Evolutionary conservation across 805 yeast species (phyloP), one percentile per base, ranked within the genome.

Genomic region (Peterozyma toletana): DNA sequence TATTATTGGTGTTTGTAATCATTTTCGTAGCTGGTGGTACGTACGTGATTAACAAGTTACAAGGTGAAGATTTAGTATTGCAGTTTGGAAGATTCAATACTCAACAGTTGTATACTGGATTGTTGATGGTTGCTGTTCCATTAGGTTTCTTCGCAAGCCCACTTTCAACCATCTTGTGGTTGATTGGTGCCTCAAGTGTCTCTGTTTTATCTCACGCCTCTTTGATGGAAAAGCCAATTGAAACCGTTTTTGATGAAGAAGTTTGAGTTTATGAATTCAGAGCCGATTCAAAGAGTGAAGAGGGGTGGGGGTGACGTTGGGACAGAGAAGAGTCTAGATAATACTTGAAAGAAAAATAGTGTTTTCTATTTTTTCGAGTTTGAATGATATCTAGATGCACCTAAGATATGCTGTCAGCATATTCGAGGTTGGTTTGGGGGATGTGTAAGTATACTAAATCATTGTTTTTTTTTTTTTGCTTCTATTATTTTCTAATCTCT

Each of bases 71-170:
- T 59, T 76, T 95, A 57, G 70, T 88, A 35, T 66, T 73, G 18
- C 86, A 89, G 36, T 70, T 85, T 50, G 84, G 84, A 36, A 71
- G 80, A 48, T 71, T 83, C 54, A 78, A 84, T 53, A 76, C 85
- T 37, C 75, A 84, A 31, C 95, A 86, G 62, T 71, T 87, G 49
- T 87, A 88, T 70, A 86, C 91, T 33, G 93, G 80, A 15, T 71
- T 88, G 53, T 67, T 85, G 50, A 73, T 86, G 51, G 70, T 87
- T 46, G 78, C 88, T 37, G 69, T 87, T 39, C 96, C 96, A 9
- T 72, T 87, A 52, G 91, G 91, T 18, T 75, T 87, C 59, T 68
- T 86, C 52, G 95, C 96, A n/a, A 80, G 88, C 51, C 96, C 96
- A 33, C 72, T 87, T 52, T 75, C 89, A 42, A 85, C 96, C n/a